A percentile compares a stretch with the other conserved stretches of the same genome.
Evolutionary conservation across 768 basidiomycete genomes (phyloP).

Genomic region (Trametes meyenii): DNA sequence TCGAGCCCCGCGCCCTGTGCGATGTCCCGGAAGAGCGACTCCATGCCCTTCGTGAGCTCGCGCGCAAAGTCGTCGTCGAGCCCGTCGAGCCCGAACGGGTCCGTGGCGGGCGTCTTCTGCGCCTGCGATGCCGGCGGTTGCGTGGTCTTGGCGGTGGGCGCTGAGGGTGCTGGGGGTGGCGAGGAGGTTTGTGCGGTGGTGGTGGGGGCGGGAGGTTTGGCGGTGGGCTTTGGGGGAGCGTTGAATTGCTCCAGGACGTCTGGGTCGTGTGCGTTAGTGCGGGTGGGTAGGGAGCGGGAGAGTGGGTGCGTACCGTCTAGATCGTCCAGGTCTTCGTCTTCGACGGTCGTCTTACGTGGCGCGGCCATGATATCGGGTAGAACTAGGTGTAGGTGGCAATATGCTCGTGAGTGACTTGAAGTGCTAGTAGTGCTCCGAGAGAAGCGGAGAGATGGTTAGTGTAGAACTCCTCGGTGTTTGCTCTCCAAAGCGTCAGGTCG

Average conservation of each 20-base stretch:
- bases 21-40: constrained; percentile 45
- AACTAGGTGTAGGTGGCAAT: neutral
- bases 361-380: constrained; percentile 11
- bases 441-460: neutral
- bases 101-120: constrained; percentile 13
- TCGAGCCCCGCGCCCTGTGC: constrained; percentile 28
- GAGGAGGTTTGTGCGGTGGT: constrained; percentile 20
- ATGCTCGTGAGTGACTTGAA: neutral
- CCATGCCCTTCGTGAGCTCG: constrained; percentile 49
- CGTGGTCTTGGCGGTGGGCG: constrained; percentile 18
- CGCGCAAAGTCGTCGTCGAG: constrained; percentile 39
- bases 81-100: constrained; percentile 27
- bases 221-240: constrained; percentile 23
- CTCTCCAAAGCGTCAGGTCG: no score
- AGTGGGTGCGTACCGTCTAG: constrained; percentile 51
- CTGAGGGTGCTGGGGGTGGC: constrained; percentile 23
- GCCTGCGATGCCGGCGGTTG: constrained; percentile 4
- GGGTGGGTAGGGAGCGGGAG: no score
- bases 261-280: constrained; percentile 28
- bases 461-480: no score
- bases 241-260: constrained; percentile 54
- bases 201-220: constrained; percentile 22
- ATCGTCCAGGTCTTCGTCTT: constrained; percentile 68
- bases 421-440: neutral
- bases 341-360: constrained; percentile 18